Percentiles rank a stretch among this genome's conserved stretches.
Conservation (phyloP, 192 early-diverging fungal genomes). For the Backusella tarrabulga region DNA sequence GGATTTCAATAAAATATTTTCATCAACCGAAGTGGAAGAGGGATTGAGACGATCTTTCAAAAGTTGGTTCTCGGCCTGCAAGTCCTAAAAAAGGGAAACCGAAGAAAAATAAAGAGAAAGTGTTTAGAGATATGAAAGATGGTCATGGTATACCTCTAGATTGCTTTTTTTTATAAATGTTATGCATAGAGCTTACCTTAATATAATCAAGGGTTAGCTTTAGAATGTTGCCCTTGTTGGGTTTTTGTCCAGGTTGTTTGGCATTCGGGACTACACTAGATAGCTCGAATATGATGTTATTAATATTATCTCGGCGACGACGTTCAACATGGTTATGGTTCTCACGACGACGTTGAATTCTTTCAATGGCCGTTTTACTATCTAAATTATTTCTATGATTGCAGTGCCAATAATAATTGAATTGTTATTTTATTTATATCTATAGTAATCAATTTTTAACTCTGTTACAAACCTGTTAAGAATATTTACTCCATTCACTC, state of each 20-base stretch:
- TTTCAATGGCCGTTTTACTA: constrained; percentile 65
- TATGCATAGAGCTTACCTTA: constrained; percentile 27
- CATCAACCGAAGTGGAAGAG: neutral
- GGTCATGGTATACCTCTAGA: too few relatives aligned
- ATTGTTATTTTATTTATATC: too few relatives aligned
- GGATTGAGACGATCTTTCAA: constrained; percentile 9
- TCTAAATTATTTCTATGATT: constrained; percentile 28
- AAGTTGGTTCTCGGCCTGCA: constrained; percentile 15
- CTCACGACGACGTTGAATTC: constrained; percentile 70
- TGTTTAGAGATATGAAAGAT: neutral
- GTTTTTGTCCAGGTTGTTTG: constrained; percentile 54
- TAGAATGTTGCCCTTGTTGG: constrained; percentile 73
- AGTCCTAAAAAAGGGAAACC: constrained; percentile 11
- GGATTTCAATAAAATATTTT: neutral
- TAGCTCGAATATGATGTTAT: constrained; percentile 69
- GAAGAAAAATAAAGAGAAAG: neutral
- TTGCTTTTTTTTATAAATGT: neutral
- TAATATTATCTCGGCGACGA: constrained; percentile 71
- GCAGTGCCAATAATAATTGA: neutral
- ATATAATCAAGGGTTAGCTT: constrained; percentile 64
- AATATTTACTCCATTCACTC: constrained; percentile 29
- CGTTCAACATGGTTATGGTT: constrained; percentile 79
- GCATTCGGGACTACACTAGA: constrained; percentile 63
- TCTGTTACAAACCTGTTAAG: constrained; percentile 23
- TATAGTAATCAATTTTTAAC: too few relatives aligned